A percentile compares a stretch with the other conserved stretches of the same genome.
These are phyloP conservation scores for Mycena olivaceomarginata DNA, from an alignment of 768 basidiomycete species.

Conservation along the genomic window DNA sequence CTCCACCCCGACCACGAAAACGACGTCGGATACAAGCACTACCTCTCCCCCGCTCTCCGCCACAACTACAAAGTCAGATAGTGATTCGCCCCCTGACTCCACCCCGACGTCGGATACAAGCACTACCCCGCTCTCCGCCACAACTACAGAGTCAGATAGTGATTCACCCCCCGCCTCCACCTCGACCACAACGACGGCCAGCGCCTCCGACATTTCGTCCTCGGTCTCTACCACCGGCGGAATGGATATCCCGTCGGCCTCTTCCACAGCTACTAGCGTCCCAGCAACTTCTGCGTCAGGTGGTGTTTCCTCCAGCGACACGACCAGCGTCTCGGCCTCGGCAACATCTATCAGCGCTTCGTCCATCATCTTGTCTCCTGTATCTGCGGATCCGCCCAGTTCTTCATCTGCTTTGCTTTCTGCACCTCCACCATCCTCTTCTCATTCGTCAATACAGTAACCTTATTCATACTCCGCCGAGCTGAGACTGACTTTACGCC, in stretches of 20 bases:
- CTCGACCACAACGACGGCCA: constrained; percentile 1
- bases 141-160: constrained; percentile 9
- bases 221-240: constrained; percentile 11
- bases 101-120: too few species aligned
- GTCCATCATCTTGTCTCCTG: not conserved
- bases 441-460: constrained; percentile 8
- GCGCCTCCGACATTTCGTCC: not conserved
- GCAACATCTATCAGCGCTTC: constrained; percentile 13
- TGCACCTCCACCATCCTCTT: not conserved
- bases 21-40: constrained; percentile 12
- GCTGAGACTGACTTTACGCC: constrained; percentile 9
- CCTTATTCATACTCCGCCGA: not conserved
- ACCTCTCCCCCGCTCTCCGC: constrained; percentile 14
- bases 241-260: constrained; percentile 1
- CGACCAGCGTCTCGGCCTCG: not conserved
- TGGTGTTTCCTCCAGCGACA: constrained; percentile 13
- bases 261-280: constrained; percentile 6
- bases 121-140: constrained; percentile 14
- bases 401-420: constrained; percentile 14
- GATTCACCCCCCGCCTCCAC: not conserved
- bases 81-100: too few species aligned
- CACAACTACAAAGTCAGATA: too few species aligned
- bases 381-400: not conserved
- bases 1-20: not conserved
- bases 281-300: constrained; percentile 3